Base-by-base conservation (phyloP, 768 basidiomycete genomes). In the Tricholoma bakamatsutake region DNA sequence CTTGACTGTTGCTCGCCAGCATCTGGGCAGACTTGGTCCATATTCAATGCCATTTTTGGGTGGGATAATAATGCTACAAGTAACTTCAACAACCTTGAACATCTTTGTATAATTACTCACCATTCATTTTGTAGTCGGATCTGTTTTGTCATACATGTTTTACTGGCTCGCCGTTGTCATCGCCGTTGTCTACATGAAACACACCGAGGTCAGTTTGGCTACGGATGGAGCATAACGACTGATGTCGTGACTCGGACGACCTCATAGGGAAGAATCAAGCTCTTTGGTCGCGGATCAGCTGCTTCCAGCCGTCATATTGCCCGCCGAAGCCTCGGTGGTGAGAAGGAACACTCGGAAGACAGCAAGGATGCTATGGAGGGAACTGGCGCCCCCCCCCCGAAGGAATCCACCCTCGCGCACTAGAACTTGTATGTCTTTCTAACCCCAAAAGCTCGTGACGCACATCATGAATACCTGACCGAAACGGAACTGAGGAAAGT, bases 161-260 rank as follows among this genome's bases (percentile, higher is more conserved):
- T 98, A 95, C 76, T 98, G 95, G 95, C 60, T 97, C 58, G 82
- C 85, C 11, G 89, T 88, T 61, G 83, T 95, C 46, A 79, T 65
- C 33, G 74, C 74, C 2, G 77, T 98, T 51, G 64, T 88, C 50
- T 80, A 71, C 60, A 72, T 89, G 75, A 91, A 91, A 71, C 88
- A 69, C 64, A 75, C 62, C 52, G 81, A 84, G 74, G 82, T 78
- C 58, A 54, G 70, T 62, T 45, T 24, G 4, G 5, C 24, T 24
- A 24, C 11, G 7, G 8, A 5, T n/a, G 3, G 28, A 17, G 13
- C 15, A 31, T 17, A 48, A 30, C n/a, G 30, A 31, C 30, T 10
- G 6, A 31, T 27, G 12, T 12, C 21, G 11, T 2, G 24, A 45
- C 24, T 45, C 28, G n/a, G n/a, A 30, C 8, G 10, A 10, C n/a